Evolutionary conservation across 148 eudicot genomes (phyloP).

Genomic region (Silene latifolia): DNA sequence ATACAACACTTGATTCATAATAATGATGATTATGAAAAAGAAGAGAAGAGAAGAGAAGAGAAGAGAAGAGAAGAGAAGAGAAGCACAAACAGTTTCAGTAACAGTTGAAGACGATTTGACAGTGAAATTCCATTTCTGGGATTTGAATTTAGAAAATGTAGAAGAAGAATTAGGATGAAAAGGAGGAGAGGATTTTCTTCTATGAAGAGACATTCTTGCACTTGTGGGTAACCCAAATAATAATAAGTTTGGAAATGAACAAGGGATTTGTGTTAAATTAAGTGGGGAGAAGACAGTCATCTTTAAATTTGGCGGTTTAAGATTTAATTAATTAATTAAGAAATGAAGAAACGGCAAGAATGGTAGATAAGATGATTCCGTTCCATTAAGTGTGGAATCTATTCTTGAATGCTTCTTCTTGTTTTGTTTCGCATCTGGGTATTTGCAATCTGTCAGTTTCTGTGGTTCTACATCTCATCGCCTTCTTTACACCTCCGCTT

Average conservation of each 20-base stretch:
- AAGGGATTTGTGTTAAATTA: background rate
- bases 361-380: background rate
- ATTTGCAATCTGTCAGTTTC: no score
- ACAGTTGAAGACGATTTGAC: background rate
- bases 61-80: background rate
- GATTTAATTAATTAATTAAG: no score
- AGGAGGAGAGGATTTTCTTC: background rate
- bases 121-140: slow-evolving; percentile 16
- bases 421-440: no score
- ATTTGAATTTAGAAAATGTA: slow-evolving; percentile 16
- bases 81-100: slow-evolving; percentile 26
- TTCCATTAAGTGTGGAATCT: no score
- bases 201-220: slow-evolving; percentile 17
- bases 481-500: no score
- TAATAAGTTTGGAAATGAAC: background rate
- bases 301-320: background rate
- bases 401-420: no score
- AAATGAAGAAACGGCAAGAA: background rate
- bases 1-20: background rate
- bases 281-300: background rate
- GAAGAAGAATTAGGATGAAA: slow-evolving; percentile 1
- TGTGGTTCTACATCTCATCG: no score
- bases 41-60: background rate
- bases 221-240: background rate
- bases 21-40: no score